Base-by-base conservation (phyloP, 2,329 filamentous ascomycete species). In the Aspergillus costaricaensis region DNA sequence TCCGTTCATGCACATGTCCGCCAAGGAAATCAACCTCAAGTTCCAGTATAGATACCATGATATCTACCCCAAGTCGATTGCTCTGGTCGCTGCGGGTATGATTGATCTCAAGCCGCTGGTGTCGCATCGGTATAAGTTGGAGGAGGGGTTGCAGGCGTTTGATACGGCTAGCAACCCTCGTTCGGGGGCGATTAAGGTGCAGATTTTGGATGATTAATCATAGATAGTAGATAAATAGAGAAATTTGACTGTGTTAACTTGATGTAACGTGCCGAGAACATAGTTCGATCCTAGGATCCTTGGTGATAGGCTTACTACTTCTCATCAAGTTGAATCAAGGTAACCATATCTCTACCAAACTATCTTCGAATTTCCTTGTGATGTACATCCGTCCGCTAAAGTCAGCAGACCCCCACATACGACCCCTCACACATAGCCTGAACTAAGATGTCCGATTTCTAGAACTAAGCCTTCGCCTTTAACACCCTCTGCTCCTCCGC, bases 81-180 rank as follows among this genome's bases (percentile, higher is more conserved):
- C 44, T 7, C 32, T 68, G 12, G 72, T 76, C 1, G 70, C 69
- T 5, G 72, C 76, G 48, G 75, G 76, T 0, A 58, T 78, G 49
- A 73, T 78, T 50, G 68, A 77, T 56, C 52, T 78, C 57, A 76
- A 77, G 60, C 74, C 74, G 41, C 62, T 77, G 30, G 75, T 77
- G 10, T 77, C 76, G 10, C 75, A 78, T 65, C 71, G 74, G 21
- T 78, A 72, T 58, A 56, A 59, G 21, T 59, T 78, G 54, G 73
- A 76, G 57, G 68, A 78, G 23, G 75, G 72, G n/a, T 50, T 71
- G 14, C 67, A 73, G 41, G 76, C 76, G 5, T 78, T 78, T 63
- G 66, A 67, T 17, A 71, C 75, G 12, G 76, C 76, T 15, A 75
- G 73, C 43, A 74, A 70, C 19, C 73, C 76, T 14, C 59, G 67